Base-by-base conservation (phyloP, 2,329 filamentous ascomycete species). In the Apiospora pterosperma region DNA sequence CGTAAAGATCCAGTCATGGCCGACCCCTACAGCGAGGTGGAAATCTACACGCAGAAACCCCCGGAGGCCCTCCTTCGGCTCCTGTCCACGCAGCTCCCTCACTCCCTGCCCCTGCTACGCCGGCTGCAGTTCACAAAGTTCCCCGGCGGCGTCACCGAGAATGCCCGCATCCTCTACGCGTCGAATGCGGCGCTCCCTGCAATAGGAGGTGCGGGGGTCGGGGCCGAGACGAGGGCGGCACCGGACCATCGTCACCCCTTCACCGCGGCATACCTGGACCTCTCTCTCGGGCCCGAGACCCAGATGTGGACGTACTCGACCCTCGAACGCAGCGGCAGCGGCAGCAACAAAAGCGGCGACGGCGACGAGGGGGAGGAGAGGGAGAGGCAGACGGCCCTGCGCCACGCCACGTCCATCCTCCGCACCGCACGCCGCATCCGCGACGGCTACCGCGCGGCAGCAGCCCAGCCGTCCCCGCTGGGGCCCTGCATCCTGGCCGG, bases 291-390 rank as follows among this genome's bases (percentile, higher is more conserved):
- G 0, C 87, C 86, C 0, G 88, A 90, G 72, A 91, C 90, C 0
- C 84, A 91, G 67, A 77, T 87, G 36, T 91, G 86, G 84, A 70
- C 91, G 1, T 91, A 88, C 73, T 82, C 80, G 1, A 83, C 82
- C 0, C 71, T 85, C 3, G 84, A 88, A 63, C 36, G 36, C 28
- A 12, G 16, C 16, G 25, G 25, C 14, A 8, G 4, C 44, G 21
- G 19, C 44, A 14, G 23, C 12, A 23, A 19, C 7, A 25, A 59
- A 64, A 71, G n/a, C 14, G 14, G 2, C 3, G 5, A 52, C 3
- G 7, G 5, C 3, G 16, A 2, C 2, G 28, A 34, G 14, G 59
- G 78, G 14, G 72, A 78, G 61, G 71, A 76, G 21, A 59, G 36
- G 44, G 64, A 64, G 34, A 64, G 65, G 34, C 63, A 62, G 36